Percentiles rank a stretch among this genome's conserved stretches.
Conservation (phyloP, 129 eudicot species). For the Artemisia annua region DNA sequence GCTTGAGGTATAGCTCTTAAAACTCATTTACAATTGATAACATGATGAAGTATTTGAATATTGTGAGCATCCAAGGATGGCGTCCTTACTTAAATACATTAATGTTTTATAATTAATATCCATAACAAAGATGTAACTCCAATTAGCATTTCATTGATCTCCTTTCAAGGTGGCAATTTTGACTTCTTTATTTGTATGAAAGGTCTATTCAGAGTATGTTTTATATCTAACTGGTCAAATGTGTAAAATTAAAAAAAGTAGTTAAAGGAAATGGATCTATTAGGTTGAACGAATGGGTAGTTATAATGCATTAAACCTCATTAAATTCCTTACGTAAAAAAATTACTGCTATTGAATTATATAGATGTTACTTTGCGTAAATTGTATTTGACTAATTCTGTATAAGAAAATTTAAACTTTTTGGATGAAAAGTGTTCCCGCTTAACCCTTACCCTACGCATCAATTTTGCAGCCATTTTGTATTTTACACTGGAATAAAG, state of each 20-base stretch:
- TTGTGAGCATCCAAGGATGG: not conserved
- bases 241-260: not conserved
- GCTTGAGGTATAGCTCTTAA: conserved; percentile 63
- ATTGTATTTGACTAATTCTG: no score
- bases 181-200: not conserved
- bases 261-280: not conserved
- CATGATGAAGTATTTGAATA: not conserved
- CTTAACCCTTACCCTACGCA: no score
- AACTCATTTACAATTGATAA: not conserved
- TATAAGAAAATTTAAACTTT: no score
- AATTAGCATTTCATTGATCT: no score
- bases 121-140: no score
- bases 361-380: no score
- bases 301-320: not conserved
- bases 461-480: not conserved
- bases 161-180: not conserved
- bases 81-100: not conserved
- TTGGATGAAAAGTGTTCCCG: no score
- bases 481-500: not conserved
- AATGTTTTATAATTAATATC: not conserved
- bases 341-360: not conserved
- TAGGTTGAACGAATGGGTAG: not conserved
- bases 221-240: not conserved
- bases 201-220: not conserved
- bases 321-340: not conserved